These are phyloP conservation scores for Aspergillus tubingensis DNA, from an alignment of 2,329 filamentous ascomycete species.

Conservation along the genomic window DNA sequence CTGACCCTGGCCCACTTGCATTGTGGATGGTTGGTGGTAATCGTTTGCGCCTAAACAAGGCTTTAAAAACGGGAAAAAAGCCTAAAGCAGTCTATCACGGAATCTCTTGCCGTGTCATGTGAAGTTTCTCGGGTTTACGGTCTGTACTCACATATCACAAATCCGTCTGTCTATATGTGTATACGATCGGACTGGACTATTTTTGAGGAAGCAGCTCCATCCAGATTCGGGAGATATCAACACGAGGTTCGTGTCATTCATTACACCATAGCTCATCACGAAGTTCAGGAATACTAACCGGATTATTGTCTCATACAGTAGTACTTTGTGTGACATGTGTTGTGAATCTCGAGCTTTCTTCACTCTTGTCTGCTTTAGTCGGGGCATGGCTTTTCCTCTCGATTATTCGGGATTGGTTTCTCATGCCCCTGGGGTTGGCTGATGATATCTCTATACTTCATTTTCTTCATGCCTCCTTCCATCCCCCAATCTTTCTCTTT, in stretches of 20 bases:
- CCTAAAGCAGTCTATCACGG: constrained; percentile 36
- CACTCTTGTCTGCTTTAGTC: constrained; percentile 36
- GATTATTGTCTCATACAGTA: background rate
- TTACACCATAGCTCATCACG: background rate
- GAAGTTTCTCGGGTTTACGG: constrained; percentile 16
- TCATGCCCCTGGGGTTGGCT: constrained; percentile 35
- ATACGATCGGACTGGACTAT: background rate
- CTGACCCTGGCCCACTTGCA: constrained; percentile 41
- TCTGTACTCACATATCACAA: constrained; percentile 6
- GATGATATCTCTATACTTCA: background rate
- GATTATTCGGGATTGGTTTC: constrained; percentile 44
- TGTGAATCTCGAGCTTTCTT: constrained; percentile 18
- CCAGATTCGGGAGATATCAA: background rate
- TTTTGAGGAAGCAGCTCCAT: background rate
- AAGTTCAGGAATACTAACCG: background rate
- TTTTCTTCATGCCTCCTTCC: background rate
- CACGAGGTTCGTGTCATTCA: background rate
- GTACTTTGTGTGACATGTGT: constrained; percentile 11
- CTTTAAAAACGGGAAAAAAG: constrained; percentile 52
- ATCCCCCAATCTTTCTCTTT: background rate
- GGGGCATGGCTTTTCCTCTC: constrained; percentile 50
- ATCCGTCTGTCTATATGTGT: background rate
- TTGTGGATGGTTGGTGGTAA: constrained; percentile 48
- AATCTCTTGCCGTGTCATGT: constrained; percentile 35
- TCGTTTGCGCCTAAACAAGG: constrained; percentile 31